Conservation (phyloP, 345 rosid genomes). For the Moricandia arvensis region DNA sequence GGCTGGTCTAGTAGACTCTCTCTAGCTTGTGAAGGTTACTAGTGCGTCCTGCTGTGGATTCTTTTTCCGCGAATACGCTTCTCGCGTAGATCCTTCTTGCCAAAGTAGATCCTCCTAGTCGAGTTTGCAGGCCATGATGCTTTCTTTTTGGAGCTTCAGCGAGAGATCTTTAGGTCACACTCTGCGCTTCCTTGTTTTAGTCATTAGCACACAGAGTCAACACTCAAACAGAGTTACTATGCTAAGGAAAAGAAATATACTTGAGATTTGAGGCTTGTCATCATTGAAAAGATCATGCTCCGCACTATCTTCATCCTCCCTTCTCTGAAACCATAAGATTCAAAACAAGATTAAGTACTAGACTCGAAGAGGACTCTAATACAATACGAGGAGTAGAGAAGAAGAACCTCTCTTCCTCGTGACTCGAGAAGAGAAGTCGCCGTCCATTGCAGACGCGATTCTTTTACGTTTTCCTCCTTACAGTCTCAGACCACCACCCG, state of each 20-base stretch:
- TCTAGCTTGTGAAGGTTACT: background rate
- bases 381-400: no score
- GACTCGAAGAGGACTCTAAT: no score
- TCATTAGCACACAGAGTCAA: background rate
- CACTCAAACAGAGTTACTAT: background rate
- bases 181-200: background rate
- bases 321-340: background rate
- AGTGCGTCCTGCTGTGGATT: background rate
- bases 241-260: background rate
- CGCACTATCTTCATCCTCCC: background rate
- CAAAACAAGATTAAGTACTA: no score
- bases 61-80: background rate
- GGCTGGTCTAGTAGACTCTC: background rate
- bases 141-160: background rate
- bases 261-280: background rate
- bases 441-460: no score
- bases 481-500: no score
- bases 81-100: background rate
- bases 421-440: no score
- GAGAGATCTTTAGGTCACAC: background rate
- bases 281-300: background rate
- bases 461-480: no score
- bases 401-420: no score
- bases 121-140: background rate
- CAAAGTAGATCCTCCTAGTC: background rate